phyloP scores from a whole-genome alignment of 306 rosid species.

The Erythrophleum fordii region DNA sequence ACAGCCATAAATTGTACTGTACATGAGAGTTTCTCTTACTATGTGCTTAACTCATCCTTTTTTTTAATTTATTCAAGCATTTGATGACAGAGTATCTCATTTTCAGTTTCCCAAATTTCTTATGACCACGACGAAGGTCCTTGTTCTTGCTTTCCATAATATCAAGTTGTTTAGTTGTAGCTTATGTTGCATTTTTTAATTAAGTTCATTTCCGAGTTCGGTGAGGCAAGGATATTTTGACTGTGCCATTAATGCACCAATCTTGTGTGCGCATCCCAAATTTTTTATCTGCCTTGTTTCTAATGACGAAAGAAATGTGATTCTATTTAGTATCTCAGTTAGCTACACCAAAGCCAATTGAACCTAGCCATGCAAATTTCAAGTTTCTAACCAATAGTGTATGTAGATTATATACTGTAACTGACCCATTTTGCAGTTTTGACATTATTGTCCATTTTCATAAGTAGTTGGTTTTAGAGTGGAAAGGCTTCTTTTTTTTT shows the following conservation, averaged over 20 bases:
- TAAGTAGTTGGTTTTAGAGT: conserved; percentile 10
- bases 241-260: too few relatives aligned
- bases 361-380: neutral
- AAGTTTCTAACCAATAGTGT: conserved; percentile 13
- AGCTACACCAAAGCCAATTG: conserved; percentile 21
- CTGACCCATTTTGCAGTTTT: neutral
- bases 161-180: neutral
- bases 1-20: neutral
- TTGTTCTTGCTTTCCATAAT: neutral
- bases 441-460: neutral
- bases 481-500: conserved; percentile 1
- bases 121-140: neutral
- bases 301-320: neutral
- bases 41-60: neutral
- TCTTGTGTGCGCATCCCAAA: neutral
- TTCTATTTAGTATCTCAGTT: conserved; percentile 12
- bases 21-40: neutral
- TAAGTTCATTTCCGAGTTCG: neutral
- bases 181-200: neutral
- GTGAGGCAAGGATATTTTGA: neutral
- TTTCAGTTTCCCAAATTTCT: neutral
- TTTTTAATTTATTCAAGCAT: neutral
- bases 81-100: neutral
- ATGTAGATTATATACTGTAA: neutral
- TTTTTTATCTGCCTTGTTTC: conserved; percentile 5